Evolutionary conservation across 169 alveolate species (phyloP), one percentile per base, ranked within the genome.

Genomic region (Eimeria necatrix): DNA sequence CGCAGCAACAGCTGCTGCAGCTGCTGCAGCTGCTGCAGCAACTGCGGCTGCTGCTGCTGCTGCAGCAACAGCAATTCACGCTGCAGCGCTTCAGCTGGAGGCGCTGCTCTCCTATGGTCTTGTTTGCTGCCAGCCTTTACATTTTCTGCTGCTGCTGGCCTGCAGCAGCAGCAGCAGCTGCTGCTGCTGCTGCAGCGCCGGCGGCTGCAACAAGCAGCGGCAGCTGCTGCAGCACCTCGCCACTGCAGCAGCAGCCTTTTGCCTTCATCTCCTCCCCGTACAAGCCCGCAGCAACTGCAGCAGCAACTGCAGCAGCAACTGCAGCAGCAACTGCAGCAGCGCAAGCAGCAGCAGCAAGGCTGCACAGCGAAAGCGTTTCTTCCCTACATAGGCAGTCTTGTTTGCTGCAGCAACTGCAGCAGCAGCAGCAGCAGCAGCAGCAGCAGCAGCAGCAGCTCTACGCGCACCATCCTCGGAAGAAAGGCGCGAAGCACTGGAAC

Each of bases 401-500:
- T 32, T 49, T 71, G 83, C 85, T 74, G 85, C 85, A 46, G 89
- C 71, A n/a, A 12, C 70, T 49, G 89, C 26, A 5, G 8, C 76
- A 14, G 76, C 71, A 51, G 89, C 89, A 80, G 89, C 89, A 80
- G 70, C 89, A 48, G 89, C 89, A 80, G 88, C 88, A 78, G 89
- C 89, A 80, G 89, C 70, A 49, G 51, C 48, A 48, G 7, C 49
- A 26, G 18, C 89, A 84, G 24, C 84, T 86, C 24, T 86, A 53
- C 8, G 93, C 93, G 4, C 93, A 86, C 26, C 78, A 32, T 16
- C 78, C 78, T 3, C 93, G 46, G 70, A 86, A 86, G 83, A 86
- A 86, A 51, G 93, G 93, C 26, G 93, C 93, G 83, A 86, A 86
- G 84, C 78, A 86, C 59, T 86, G 93, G 93, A 60, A 60, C 5